Percentiles rank a stretch among this genome's conserved stretches.
Evolutionary conservation across 257 asterid species (phyloP).

Genomic region (Cruciata laevipes): DNA sequence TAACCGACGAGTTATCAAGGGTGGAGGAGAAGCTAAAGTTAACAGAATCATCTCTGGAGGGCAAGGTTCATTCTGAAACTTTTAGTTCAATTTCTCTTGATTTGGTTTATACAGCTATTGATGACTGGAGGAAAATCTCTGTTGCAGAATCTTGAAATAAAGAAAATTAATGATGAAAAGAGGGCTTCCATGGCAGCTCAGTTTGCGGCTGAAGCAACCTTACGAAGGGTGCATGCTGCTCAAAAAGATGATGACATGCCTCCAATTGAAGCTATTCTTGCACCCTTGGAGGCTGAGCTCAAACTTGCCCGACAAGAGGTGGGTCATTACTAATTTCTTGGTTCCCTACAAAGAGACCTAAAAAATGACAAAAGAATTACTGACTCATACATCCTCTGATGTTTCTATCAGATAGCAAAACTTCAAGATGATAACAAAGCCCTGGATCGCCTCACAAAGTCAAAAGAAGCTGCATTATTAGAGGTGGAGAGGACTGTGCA

Average conservation of each 20-base stretch:
- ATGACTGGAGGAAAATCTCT: constrained; percentile 8
- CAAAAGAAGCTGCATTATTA: constrained; percentile 95
- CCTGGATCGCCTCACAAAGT: constrained; percentile 87
- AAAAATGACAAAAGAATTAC: constrained; percentile 15
- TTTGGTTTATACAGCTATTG: constrained; percentile 2
- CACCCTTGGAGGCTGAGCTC: constrained; percentile 95
- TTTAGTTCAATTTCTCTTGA: constrained; percentile 4
- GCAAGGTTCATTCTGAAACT: constrained; percentile 56
- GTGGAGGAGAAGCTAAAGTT: constrained; percentile 86
- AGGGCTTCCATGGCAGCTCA: constrained; percentile 98
- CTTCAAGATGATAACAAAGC: constrained; percentile 98
- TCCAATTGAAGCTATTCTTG: constrained; percentile 96
- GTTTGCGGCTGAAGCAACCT: constrained; percentile 99
- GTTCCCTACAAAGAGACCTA: constrained; percentile 9
- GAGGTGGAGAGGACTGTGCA: constrained; percentile 97
- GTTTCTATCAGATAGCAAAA: constrained; percentile 63
- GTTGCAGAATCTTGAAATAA: constrained; percentile 89
- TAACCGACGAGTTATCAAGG: constrained; percentile 73
- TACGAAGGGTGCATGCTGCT: constrained; percentile 94
- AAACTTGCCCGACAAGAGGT: constrained; percentile 98
- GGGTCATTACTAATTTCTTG: constrained; percentile 16
- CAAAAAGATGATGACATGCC: constrained; percentile 99
- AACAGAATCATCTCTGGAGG: constrained; percentile 75
- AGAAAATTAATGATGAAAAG: constrained; percentile 92
- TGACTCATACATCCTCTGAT: constrained; percentile 16